Percentiles rank a stretch among this genome's conserved stretches.
Conservation (phyloP, 257 asterid genomes). For the Jaltomata sinuosa region DNA sequence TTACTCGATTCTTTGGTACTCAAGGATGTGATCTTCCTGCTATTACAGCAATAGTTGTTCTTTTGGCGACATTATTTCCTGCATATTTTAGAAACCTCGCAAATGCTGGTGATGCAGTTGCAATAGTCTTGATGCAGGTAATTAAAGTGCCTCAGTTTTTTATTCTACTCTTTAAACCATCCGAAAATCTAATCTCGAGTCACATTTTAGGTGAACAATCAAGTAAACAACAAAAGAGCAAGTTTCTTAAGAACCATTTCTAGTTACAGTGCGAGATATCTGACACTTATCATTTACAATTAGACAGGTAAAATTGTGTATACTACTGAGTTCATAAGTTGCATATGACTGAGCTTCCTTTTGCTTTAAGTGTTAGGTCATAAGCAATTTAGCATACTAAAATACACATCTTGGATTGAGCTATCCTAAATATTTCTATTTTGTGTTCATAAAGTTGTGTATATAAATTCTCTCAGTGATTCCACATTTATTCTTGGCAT, state of each 20-base stretch:
- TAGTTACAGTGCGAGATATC: not conserved
- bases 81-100: conserved; percentile 48
- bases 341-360: not conserved
- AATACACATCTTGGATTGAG: not conserved
- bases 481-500: too few relatives aligned
- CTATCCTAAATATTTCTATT: not conserved
- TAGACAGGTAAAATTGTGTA: not conserved
- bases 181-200: not conserved
- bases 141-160: not conserved
- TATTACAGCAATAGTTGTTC: conserved; percentile 58
- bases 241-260: not conserved
- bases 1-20: conserved; percentile 24
- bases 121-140: conserved; percentile 68
- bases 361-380: not conserved
- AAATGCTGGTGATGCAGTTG: conserved; percentile 63
- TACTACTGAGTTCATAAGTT: not conserved
- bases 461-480: not conserved
- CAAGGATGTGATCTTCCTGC: conserved; percentile 66
- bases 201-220: not conserved
- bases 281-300: not conserved
- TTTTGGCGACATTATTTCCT: conserved; percentile 60
- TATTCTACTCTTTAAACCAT: not conserved
- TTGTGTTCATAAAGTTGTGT: not conserved
- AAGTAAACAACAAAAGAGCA: not conserved
- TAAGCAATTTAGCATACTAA: not conserved